phyloP scores from a whole-genome alignment of 192 early-diverging fungal species.

The Coemansia guatemalensis region DNA sequence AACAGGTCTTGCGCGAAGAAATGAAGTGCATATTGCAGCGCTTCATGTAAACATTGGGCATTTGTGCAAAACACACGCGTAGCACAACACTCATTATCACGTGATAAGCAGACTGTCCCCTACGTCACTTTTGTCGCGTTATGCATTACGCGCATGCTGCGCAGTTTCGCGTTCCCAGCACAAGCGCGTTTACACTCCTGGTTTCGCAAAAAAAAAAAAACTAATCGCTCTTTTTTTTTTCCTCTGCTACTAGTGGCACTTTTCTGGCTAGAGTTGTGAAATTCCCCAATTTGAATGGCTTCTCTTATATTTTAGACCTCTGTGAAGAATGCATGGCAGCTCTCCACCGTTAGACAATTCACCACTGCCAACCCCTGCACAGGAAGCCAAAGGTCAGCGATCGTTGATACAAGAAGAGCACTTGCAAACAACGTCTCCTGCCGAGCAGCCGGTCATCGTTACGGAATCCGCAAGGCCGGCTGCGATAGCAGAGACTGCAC shows the following conservation, averaged over 20 bases:
- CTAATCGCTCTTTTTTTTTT: constrained; percentile 9
- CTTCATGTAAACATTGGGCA: neutral
- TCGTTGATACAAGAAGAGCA: neutral
- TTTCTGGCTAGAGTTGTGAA: neutral
- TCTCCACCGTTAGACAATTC: neutral
- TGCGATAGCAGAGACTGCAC: neutral
- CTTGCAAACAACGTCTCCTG: neutral
- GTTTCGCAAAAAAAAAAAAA: neutral
- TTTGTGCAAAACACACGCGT: neutral
- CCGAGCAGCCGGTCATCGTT: neutral
- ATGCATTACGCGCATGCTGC: constrained; percentile 5
- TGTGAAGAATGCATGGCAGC: constrained; percentile 2
- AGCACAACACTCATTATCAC: neutral
- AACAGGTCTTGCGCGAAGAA: neutral
- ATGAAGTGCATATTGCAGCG: neutral
- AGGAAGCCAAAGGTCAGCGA: neutral
- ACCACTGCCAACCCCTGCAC: neutral
- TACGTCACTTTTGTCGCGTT: neutral
- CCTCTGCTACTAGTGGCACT: neutral
- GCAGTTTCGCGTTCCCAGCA: constrained; percentile 10
- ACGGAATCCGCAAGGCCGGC: neutral
- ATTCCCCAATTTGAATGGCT: neutral
- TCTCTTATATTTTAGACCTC: neutral
- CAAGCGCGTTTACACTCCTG: neutral
- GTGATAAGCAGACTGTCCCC: neutral